Evolutionary conservation across 2,329 filamentous ascomycete species (phyloP).

Genomic region (Neospermospora avenae): DNA sequence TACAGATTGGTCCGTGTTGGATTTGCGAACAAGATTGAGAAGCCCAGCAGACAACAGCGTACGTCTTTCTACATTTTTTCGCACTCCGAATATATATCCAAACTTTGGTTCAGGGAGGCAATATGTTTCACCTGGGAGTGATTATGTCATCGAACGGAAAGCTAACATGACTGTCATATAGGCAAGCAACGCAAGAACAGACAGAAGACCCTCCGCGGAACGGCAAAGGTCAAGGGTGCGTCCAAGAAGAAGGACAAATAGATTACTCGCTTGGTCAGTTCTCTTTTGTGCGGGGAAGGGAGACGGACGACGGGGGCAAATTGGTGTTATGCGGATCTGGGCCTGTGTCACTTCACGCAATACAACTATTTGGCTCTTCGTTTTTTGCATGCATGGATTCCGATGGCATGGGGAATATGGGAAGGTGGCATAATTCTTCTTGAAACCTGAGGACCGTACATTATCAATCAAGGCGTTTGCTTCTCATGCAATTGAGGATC

Average conservation of each 20-base stretch:
- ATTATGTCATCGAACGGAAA: constrained; percentile 8
- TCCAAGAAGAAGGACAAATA: constrained; percentile 94
- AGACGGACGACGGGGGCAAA: constrained; percentile 10
- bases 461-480: constrained; percentile 32
- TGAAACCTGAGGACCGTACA: constrained; percentile 28
- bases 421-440: constrained; percentile 21
- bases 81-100: not conserved
- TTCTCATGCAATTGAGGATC: constrained; percentile 10
- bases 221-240: constrained; percentile 96
- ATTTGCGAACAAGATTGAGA: constrained; percentile 91
- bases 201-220: constrained; percentile 96
- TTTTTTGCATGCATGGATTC: constrained; percentile 27
- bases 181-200: constrained; percentile 99
- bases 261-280: constrained; percentile 38
- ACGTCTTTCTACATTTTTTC: constrained; percentile 48
- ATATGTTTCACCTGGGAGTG: not conserved
- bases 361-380: constrained; percentile 23
- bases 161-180: constrained; percentile 44
- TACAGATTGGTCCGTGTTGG: constrained; percentile 96
- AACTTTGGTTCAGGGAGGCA: not conserved
- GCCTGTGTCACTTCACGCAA: constrained; percentile 30
- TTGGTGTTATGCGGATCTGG: constrained; percentile 20
- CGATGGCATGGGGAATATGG: constrained; percentile 27
- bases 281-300: constrained; percentile 1
- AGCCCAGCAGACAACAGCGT: constrained; percentile 98